Evolutionary conservation across 306 rosid species (phyloP), one percentile per base, ranked within the genome.

Genomic region (Abrus pulchellus): DNA sequence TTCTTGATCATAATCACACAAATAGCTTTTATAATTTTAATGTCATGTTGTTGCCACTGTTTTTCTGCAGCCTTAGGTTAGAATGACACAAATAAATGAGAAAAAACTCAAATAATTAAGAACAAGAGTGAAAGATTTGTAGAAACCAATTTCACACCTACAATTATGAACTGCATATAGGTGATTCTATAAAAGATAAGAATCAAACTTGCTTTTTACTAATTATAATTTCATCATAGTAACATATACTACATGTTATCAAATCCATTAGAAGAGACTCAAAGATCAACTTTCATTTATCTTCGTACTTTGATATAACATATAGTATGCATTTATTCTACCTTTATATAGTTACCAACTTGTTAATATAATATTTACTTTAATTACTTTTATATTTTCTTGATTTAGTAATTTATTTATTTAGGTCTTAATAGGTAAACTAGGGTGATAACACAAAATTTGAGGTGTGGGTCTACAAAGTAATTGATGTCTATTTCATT

Each of bases 101-200:
- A 84, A 86, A 61, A 90, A 75, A 36, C 86, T 92, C 6, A 87
- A 93, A 10, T 86, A 9, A 90, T 88, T 38, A 83, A 74, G 79
- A 89, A 92, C 82, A 84, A 77, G 77, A 81, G 20, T 13, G 89
- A 90, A 7, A 85, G 84, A 11, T 80, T 92, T 72, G 65, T 68
- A 20, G 92, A 92, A 68, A 73, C 90, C 6, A 85, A 69, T 71
- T 77, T 90, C n/a, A 88, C 92, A 43, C 83, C 91, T 44, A 13
- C 55, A 34, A 84, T 90, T 20, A 74, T 91, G 64, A 40, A 83
- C 27, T 80, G 86, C 80, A 66, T 92, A 1, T 83, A 75, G 85
- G 95, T 90, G 49, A 77, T 59, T 77, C 1, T 65, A 77, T 3
- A 40, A 75, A 61, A 8, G 12, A 63, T 20, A 20, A 75, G 34